Evolutionary conservation across 148 eudicot species (phyloP).

Genomic region (Amaranthus cruentus): DNA sequence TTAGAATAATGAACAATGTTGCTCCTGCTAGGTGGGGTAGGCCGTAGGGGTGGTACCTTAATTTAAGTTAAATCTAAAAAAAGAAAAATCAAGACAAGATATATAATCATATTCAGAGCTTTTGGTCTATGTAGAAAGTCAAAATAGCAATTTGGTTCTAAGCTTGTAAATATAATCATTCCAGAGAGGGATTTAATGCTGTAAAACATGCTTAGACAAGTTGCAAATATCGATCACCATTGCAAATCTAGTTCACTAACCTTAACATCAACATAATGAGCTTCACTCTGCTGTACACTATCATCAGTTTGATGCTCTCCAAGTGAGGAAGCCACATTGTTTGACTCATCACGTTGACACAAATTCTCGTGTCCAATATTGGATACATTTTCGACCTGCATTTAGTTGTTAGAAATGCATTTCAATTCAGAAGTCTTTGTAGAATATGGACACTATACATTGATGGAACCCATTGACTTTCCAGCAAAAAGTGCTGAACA

Average conservation of each 20-base stretch:
- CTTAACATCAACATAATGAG: slow-evolving; percentile 27
- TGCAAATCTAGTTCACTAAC: slow-evolving; percentile 9
- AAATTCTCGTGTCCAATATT: slow-evolving; percentile 25
- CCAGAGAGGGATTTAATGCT: too few relatives aligned
- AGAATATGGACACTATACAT: not conserved
- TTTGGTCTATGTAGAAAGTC: not conserved
- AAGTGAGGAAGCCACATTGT: slow-evolving; percentile 21
- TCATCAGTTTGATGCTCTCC: slow-evolving; percentile 29
- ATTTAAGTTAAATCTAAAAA: too few relatives aligned
- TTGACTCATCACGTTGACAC: slow-evolving; percentile 15
- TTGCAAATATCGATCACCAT: not conserved
- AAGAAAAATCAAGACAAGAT: not conserved
- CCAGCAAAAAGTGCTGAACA: not conserved
- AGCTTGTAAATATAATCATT: not conserved
- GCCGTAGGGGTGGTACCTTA: too few relatives aligned
- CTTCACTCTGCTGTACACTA: slow-evolving; percentile 25
- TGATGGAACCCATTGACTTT: not conserved
- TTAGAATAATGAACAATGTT: too few relatives aligned
- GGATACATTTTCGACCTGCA: slow-evolving; percentile 66
- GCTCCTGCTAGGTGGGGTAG: too few relatives aligned
- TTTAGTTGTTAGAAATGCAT: slow-evolving; percentile 13
- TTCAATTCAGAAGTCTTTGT: not conserved
- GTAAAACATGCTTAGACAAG: not conserved
- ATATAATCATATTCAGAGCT: not conserved
- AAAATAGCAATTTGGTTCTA: not conserved